Evolutionary conservation across 345 rosid species (phyloP), one percentile per base, ranked within the genome.

Genomic region (Populus pruinosa): DNA sequence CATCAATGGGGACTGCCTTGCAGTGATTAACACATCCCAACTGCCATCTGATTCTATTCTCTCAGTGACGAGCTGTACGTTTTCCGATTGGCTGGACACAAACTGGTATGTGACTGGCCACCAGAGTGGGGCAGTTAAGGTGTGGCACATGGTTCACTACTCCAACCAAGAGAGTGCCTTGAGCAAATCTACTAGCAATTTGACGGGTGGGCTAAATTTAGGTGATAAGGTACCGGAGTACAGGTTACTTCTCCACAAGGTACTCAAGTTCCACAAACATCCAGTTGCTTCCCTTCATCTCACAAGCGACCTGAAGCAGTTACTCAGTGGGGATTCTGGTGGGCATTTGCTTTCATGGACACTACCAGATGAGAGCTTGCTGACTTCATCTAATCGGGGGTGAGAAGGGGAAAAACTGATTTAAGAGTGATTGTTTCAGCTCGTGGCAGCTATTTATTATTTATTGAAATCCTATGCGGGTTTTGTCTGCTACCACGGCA

Each of bases 41-140:
- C 78, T 96, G 80, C 99, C 99, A 23, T 96, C 98, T 55, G 99
- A 96, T 87, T 92, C 88, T 55, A 92, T 96, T 76, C 87, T 92
- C 71, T 96, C 95, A 0, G 97, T 94, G 76, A 92, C 97, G 12
- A 92, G 97, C 44, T 87, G 97, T 73, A 88, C 91, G 43, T 89
- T 80, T 80, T 94, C 98, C 0, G 99, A 96, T 85, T 96, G 99
- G 98, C 85, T 82, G 81, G 98, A 94, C 82, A 91, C 92, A 65
- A 88, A 87, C 79, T 96, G 98, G 98, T 94, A 91, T 69, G 96
- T 87, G 82, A 96, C 99, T 16, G 99, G 99, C 72, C 99, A 96
- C 85, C 99, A 94, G 85, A 96, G 98, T 83, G 99, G 99, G 31
- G 94, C 99, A 5, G 87, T 96, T 74, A 96, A 94, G 87, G 91